Percentiles rank a stretch among this genome's conserved stretches.
Conservation (phyloP, 1,284 basidiomycete species). For the Fomitopsis pinicola region DNA sequence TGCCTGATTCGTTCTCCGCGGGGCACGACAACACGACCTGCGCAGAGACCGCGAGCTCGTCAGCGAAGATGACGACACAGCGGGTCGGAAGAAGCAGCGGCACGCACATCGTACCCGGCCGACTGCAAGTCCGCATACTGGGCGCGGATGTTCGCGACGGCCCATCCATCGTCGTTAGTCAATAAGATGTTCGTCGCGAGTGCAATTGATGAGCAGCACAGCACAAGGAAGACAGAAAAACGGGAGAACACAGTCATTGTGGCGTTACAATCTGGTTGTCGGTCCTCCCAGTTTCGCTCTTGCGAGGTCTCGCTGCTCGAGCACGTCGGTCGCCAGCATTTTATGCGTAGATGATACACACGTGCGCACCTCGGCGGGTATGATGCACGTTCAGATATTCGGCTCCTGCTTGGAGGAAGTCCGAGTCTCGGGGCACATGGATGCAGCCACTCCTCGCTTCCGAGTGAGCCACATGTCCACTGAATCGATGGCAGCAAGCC, state of each 20-base stretch:
- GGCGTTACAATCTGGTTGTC: too few species aligned
- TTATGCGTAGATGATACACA: too few species aligned
- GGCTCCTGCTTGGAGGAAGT: too few species aligned
- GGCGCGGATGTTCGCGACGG: conserved; percentile 37
- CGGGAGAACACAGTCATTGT: not conserved
- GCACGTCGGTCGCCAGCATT: too few species aligned
- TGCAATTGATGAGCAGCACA: not conserved
- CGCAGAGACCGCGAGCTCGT: not conserved
- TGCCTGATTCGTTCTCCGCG: conserved; percentile 40
- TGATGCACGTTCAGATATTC: too few species aligned
- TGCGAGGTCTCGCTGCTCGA: too few species aligned
- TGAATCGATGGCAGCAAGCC: too few species aligned
- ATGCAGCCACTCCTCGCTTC: too few species aligned
- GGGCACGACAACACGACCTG: conserved; percentile 41
- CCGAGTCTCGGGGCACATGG: too few species aligned
- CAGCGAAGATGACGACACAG: not conserved
- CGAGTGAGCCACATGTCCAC: too few species aligned
- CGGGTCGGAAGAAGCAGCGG: not conserved
- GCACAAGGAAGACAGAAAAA: not conserved
- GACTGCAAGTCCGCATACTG: conserved; percentile 32
- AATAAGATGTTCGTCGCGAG: conserved; percentile 23
- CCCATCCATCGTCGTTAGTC: conserved; percentile 37
- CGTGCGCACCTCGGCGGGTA: too few species aligned
- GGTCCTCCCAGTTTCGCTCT: too few species aligned
- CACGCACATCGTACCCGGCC: conserved; percentile 31